phyloP scores from a whole-genome alignment of 441 rosid species.

The Gossypium davidsonii region DNA sequence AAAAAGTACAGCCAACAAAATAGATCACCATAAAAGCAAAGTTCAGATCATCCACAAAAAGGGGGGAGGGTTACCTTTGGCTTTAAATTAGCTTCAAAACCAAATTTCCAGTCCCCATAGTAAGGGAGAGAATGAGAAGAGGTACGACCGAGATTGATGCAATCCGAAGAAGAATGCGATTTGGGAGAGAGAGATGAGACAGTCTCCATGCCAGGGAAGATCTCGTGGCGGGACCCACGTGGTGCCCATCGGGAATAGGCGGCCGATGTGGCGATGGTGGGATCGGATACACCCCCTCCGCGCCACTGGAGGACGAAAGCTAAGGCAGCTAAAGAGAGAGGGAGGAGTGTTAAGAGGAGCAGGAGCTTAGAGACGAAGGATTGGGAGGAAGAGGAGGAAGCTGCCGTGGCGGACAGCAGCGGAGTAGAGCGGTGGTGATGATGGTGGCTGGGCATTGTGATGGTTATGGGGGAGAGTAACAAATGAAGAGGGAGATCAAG shows the following conservation, averaged over 20 bases:
- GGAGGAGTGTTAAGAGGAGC: conserved; percentile 78
- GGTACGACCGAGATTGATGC: conserved; percentile 52
- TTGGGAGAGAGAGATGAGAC: conserved; percentile 58
- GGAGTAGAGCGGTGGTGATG: conserved; percentile 2
- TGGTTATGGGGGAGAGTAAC: not conserved
- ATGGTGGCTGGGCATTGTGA: not conserved
- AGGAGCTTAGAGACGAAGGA: conserved; percentile 59
- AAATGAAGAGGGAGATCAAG: not conserved
- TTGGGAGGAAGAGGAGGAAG: conserved; percentile 11
- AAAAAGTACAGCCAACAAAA: not conserved
- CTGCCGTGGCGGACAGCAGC: not conserved
- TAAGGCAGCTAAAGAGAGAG: conserved; percentile 77
- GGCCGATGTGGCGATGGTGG: conserved; percentile 33
- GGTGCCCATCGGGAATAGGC: conserved; percentile 61
- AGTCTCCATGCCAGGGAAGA: conserved; percentile 88
- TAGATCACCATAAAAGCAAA: not conserved
- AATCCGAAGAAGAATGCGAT: conserved; percentile 54
- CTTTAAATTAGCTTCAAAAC: conserved; percentile 49
- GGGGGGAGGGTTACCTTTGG: conserved; percentile 49
- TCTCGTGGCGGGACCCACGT: conserved; percentile 60
- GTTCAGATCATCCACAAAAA: conserved; percentile 16
- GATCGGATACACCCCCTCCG: conserved; percentile 65
- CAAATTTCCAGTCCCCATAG: conserved; percentile 73
- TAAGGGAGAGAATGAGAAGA: conserved; percentile 83
- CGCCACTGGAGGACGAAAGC: conserved; percentile 93